Base-by-base conservation (phyloP, 257 asterid genomes). In the Lantana camara region DNA sequence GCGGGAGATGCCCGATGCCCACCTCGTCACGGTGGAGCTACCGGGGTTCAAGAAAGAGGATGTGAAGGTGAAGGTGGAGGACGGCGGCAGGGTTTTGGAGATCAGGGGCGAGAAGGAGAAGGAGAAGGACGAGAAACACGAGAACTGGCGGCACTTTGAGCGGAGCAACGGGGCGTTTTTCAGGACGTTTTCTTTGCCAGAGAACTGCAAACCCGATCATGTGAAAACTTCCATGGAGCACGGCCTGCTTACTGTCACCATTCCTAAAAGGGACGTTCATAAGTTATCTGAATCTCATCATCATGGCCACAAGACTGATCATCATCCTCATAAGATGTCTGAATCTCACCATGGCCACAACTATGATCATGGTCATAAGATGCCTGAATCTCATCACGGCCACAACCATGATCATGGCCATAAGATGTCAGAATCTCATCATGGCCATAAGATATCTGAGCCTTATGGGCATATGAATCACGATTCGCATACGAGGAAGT, bases 11-110 rank as follows among this genome's bases (percentile, higher is more conserved):
- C 73, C 61, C 45, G 82, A 80, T 37, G 77, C 73, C 7, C 73
- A 83, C 69, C 56, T 75, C 54, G 70, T 74, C 14, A 63, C 32
- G 14, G 61, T 50, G 2, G 69, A 80, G 17, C 29, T 74, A 7
- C 76, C 80, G 5, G 79, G 89, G 44, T 56, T 71, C 66, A 59
- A 37, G 64, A 80, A 68, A 37, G 82, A 80, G 60, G 80, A 83
- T 7, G 72, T 83, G 42, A 64, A 66, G 55, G 78, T 83, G 67
- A 64, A 64, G 38, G 79, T 81, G 22, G 62, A 70, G 13, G 76
- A 75, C 6, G 72, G 73, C 6, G 74, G 75, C 0, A 72, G 46
- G 7, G 34, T 73, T 9, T 59, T 83, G 53, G 80, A 69, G 38
- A 80, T 83, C 10, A 63, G 68, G 1, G 89, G 82, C 13, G 67